Conservation (phyloP, 2,329 filamentous ascomycete genomes). For the Aspergillus ustus region DNA sequence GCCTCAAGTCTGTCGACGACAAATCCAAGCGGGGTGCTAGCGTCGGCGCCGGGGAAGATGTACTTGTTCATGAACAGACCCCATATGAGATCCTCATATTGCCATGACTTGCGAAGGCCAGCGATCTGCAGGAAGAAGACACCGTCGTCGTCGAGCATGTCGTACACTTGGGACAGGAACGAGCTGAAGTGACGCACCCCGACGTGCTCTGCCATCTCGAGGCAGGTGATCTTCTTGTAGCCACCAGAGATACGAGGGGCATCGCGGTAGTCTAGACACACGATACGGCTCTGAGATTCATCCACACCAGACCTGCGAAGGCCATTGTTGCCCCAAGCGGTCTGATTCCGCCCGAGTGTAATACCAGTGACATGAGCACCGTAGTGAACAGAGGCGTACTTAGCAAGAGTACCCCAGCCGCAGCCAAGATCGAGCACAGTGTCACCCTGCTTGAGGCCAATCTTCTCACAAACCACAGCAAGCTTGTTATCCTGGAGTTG, state of each 20-base stretch:
- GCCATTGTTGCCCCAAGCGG: slow-evolving; percentile 91
- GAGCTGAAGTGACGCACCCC: slow-evolving; percentile 83
- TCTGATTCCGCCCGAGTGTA: slow-evolving; percentile 94
- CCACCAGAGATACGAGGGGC: slow-evolving; percentile 76
- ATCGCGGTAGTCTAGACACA: slow-evolving; percentile 98
- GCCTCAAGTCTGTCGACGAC: slow-evolving; percentile 84
- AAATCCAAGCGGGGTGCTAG: slow-evolving; percentile 88
- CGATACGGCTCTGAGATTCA: slow-evolving; percentile 86
- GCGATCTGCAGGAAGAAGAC: slow-evolving; percentile 96
- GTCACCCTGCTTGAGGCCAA: slow-evolving; percentile 79
- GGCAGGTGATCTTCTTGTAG: slow-evolving; percentile 94
- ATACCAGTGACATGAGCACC: slow-evolving; percentile 84
- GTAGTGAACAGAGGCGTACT: slow-evolving; percentile 91
- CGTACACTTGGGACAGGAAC: slow-evolving; percentile 85
- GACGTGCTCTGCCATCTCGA: slow-evolving; percentile 99
- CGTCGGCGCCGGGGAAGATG: slow-evolving; percentile 95
- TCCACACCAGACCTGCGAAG: slow-evolving; percentile 80
- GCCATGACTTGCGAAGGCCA: slow-evolving; percentile 91
- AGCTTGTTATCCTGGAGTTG: slow-evolving; percentile 98
- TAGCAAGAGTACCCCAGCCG: slow-evolving; percentile 95
- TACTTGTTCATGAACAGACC: slow-evolving; percentile 99
- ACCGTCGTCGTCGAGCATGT: slow-evolving; percentile 96
- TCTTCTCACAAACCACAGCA: slow-evolving; percentile 93
- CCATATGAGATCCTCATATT: slow-evolving; percentile 98
- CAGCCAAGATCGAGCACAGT: slow-evolving; percentile 92